Base-by-base conservation (phyloP, 257 asterid species). In the Avicennia marina region DNA sequence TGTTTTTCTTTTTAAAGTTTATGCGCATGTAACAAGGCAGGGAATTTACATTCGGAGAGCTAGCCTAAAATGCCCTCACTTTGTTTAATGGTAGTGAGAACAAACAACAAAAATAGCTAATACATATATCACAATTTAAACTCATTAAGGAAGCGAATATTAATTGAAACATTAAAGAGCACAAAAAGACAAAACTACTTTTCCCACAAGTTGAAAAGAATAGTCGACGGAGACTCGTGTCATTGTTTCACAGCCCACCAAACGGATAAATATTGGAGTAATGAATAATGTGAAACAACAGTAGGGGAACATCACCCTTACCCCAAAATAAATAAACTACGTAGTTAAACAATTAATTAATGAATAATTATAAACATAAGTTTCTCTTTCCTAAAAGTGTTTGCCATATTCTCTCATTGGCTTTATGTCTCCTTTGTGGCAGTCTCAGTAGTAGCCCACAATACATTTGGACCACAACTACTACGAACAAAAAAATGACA, bases 271-370 rank as follows among this genome's bases (percentile, higher is more conserved):
- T 42, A 63, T 64, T 43, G 22, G 42, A 65, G 55, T 49, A 43
- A 38, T 44, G 34, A 53, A 61, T 48, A 78, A 72, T 56, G 79
- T 66, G 81, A 65, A 62, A 62, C 67, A 41, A 63, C 77, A 68
- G 75, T 69, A 51, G 19, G n/a, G 24, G 15, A 22, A 45, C 52
- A 46, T 20, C 18, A 6, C 48, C 45, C 38, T 10, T 34, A 1
- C 15, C 57, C 26, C 24, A 15, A 4, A 32, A 21, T 32, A 65
- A 51, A 34, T 11, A 47, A 6, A 8, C n/a, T 25, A 38, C 2
- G 69, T 51, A 45, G 8, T 33, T 13, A 34, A 17, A 41, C 33
- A 42, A 22, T 15, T 22, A 27, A 40, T 2, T 16, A 13, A 41
- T 9, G 22, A 2, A 15, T 20, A 11, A 11, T 27, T 47, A 25